Conservation (phyloP, 2,329 filamentous ascomycete genomes). For the Aspergillus thermomutatus region DNA sequence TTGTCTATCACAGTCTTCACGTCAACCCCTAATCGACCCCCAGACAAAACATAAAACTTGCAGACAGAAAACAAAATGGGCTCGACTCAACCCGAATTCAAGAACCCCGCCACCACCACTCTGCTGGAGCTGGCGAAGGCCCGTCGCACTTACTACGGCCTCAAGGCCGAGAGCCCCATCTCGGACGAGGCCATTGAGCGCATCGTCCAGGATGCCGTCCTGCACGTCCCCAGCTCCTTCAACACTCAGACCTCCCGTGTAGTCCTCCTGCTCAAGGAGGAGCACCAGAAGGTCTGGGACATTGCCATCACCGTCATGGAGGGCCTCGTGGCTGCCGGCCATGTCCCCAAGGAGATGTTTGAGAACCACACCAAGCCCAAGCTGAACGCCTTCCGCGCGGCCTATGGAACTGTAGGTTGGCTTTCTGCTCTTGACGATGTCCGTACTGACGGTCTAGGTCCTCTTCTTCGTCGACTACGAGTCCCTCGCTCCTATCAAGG, state of each 20-base stretch:
- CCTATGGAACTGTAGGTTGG: conserved; percentile 67
- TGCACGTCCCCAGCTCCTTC: conserved; percentile 74
- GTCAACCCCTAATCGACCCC: too few species aligned
- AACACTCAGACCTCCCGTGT: conserved; percentile 80
- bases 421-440: not conserved
- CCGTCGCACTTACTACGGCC: conserved; percentile 30
- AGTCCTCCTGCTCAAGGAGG: conserved; percentile 72
- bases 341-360: conserved; percentile 53
- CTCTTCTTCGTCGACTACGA: conserved; percentile 81
- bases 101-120: conserved; percentile 29
- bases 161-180: conserved; percentile 32
- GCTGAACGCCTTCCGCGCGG: conserved; percentile 62
- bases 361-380: conserved; percentile 48
- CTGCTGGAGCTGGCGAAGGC: conserved; percentile 30
- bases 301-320: conserved; percentile 64
- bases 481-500: conserved; percentile 58
- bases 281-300: conserved; percentile 88
- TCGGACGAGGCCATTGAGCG: conserved; percentile 30
- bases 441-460: conserved; percentile 35
- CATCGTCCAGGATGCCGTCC: conserved; percentile 47
- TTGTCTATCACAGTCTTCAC: too few species aligned
- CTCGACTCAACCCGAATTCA: conserved; percentile 30
- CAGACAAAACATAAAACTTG: too few species aligned
- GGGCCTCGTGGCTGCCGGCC: conserved; percentile 27
- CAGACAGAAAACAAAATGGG: conserved; percentile 29